Evolutionary conservation across 768 basidiomycete species (phyloP), one percentile per base, ranked within the genome.

Genomic region (Vararia minispora): DNA sequence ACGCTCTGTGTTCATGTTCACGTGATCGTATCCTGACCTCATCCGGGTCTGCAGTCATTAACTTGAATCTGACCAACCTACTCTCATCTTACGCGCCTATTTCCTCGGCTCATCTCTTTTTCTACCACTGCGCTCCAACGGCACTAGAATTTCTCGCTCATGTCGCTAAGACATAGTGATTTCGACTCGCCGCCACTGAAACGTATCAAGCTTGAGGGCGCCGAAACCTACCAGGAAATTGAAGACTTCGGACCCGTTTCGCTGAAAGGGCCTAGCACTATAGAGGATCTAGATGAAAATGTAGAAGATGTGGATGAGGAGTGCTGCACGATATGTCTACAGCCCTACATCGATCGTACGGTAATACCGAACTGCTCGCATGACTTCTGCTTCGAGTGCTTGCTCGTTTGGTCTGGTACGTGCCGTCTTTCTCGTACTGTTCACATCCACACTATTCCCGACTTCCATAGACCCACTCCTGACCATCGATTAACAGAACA

Each of bases 371-470:
- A 65, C 6, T 95, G 91, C 57, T 83, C 86, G 2, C 91, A 97
- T 63, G 83, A 86, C 52, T 92, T 92, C 52, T 97, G 91, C 52
- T 94, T 94, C 47, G 84, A 87, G 40, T 97, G 91, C 55, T 67
- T 95, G 17, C 62, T 82, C 33, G 60, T 90, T 1, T 94, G 90
- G 91, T 72, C 83, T 37, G 79, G 85, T 85, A 43, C 47, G 71
- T 61, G n/a, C 16, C 16, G n/a, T n/a, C 20, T 14, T 30, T 28
- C 25, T 25, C 24, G 17, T 21, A 26, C 12, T 22, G 34, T 28
- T 5, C n/a, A 9, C 27, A 30, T 35, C 3, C 28, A 8, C 18
- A 21, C 27, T 16, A 31, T 28, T 16, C 12, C 27, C 14, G 35
- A 33, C 7, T 14, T n/a, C 33, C 5, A n/a, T 32, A 9, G 10